Evolutionary conservation across 2,329 filamentous ascomycete genomes (phyloP).

Genomic region (Colletotrichum sublineola): DNA sequence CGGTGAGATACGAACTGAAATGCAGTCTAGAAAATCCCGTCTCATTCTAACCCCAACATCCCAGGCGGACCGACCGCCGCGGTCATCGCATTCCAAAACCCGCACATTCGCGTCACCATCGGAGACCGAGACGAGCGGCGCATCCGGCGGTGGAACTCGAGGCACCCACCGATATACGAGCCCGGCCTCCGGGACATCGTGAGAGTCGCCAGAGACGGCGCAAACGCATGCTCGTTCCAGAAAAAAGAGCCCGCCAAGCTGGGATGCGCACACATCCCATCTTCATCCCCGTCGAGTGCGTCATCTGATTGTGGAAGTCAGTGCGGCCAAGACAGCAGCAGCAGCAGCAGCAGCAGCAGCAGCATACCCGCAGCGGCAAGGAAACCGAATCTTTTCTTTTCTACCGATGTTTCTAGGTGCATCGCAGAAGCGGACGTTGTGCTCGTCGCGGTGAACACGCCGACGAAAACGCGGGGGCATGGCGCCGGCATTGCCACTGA

Average conservation of each 20-base stretch:
- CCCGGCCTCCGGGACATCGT: constrained; percentile 78
- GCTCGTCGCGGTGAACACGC: constrained; percentile 83
- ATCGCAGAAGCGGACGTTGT: constrained; percentile 79
- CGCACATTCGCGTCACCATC: constrained; percentile 78
- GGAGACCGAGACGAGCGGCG: constrained; percentile 76
- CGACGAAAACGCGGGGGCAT: constrained; percentile 78
- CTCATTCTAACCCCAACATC: not conserved
- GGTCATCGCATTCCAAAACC: constrained; percentile 80
- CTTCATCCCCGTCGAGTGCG: constrained; percentile 49
- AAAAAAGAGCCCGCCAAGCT: constrained; percentile 53
- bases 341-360: constrained; percentile 10
- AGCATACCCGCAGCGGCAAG: constrained; percentile 57
- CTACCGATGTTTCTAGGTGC: constrained; percentile 72
- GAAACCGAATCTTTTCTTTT: constrained; percentile 79
- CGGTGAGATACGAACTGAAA: constrained; percentile 62
- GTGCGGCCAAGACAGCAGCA: constrained; percentile 45
- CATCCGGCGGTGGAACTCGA: constrained; percentile 80
- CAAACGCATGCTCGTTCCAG: constrained; percentile 57
- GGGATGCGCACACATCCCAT: constrained; percentile 44
- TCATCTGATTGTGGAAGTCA: constrained; percentile 50
- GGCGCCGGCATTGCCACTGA: constrained; percentile 80
- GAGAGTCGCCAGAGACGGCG: constrained; percentile 71
- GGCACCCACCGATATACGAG: constrained; percentile 81
- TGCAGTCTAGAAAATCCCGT: not conserved
- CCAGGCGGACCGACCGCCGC: constrained; percentile 80